Percentiles rank a stretch among this genome's conserved stretches.
phyloP scores from a whole-genome alignment of 352 stramenopile genomes.

The Phytophthora idaei region DNA sequence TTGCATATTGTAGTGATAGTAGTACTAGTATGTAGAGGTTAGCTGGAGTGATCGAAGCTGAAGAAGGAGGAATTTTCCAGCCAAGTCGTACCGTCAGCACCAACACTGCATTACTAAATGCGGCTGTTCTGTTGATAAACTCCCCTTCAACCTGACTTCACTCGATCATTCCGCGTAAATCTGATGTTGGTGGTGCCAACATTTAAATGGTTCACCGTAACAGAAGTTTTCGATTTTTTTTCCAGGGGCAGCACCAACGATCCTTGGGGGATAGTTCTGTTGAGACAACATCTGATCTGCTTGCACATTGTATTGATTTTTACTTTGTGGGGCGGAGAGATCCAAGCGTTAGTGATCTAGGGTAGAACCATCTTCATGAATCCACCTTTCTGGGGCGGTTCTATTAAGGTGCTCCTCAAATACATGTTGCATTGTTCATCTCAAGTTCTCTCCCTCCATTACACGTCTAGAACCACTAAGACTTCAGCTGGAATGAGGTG shows the following conservation, averaged over 20 bases:
- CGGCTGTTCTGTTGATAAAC: conserved; percentile 30
- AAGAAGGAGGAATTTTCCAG: conserved; percentile 22
- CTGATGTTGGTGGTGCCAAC: neutral
- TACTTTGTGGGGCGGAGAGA: too few relatives aligned
- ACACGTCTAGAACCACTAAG: conserved; percentile 1
- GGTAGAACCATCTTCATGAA: too few relatives aligned
- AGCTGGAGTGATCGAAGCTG: neutral
- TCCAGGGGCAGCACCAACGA: conserved; percentile 36
- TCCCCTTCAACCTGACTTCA: conserved; percentile 14
- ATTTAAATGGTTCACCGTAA: too few relatives aligned
- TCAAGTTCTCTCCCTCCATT: too few relatives aligned
- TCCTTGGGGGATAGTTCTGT: conserved; percentile 32
- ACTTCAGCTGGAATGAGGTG: conserved; percentile 21
- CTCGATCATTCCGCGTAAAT: neutral
- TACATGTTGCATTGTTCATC: too few relatives aligned
- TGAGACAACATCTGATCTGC: conserved; percentile 9
- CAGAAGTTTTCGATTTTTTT: neutral
- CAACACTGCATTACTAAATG: conserved; percentile 9
- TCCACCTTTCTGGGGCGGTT: too few relatives aligned
- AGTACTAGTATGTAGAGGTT: neutral
- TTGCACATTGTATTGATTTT: too few relatives aligned
- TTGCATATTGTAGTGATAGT: neutral
- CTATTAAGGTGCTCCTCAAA: too few relatives aligned
- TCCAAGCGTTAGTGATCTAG: too few relatives aligned
- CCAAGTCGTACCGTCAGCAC: conserved; percentile 15